phyloP scores from a whole-genome alignment of 2,329 filamentous ascomycete species.

The Stachybotrys chlorohalonatus region DNA sequence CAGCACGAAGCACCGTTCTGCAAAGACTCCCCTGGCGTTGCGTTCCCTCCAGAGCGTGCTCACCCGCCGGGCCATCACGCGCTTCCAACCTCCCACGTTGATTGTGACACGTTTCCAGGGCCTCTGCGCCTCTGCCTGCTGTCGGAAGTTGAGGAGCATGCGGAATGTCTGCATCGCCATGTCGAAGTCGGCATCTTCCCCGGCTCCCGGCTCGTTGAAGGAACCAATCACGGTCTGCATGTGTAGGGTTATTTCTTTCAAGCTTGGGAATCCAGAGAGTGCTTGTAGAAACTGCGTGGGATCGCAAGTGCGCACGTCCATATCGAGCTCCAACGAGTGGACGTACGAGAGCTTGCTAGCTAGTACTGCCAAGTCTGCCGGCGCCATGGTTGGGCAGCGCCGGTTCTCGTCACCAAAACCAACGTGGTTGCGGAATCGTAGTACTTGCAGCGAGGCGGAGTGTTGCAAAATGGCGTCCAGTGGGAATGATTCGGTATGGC shows the following conservation, averaged over 20 bases:
- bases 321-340: constrained; percentile 35
- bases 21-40: constrained; percentile 32
- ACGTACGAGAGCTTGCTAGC: constrained; percentile 21
- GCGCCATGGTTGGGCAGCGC: constrained; percentile 30
- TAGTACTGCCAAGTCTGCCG: constrained; percentile 22
- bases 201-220: constrained; percentile 14
- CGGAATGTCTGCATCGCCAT: constrained; percentile 23
- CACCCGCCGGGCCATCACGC: constrained; percentile 32
- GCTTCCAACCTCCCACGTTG: constrained; percentile 39
- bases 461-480: constrained; percentile 30
- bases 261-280: constrained; percentile 26
- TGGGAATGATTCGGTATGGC: constrained; percentile 29
- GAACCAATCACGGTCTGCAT: constrained; percentile 32
- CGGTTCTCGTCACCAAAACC: constrained; percentile 33
- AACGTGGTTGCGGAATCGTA: constrained; percentile 35
- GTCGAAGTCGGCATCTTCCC: constrained; percentile 27
- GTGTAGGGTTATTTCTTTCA: constrained; percentile 33
- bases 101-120: constrained; percentile 33
- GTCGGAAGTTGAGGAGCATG: constrained; percentile 20
- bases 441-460: constrained; percentile 22
- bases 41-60: constrained; percentile 29
- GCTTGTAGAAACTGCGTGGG: constrained; percentile 25
- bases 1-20: constrained; percentile 37
- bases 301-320: constrained; percentile 30
- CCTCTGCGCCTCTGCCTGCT: constrained; percentile 4